These are phyloP conservation scores for Podospora pseudoanserina DNA, from an alignment of 495 filamentous ascomycete genomes.

Conservation along the genomic window DNA sequence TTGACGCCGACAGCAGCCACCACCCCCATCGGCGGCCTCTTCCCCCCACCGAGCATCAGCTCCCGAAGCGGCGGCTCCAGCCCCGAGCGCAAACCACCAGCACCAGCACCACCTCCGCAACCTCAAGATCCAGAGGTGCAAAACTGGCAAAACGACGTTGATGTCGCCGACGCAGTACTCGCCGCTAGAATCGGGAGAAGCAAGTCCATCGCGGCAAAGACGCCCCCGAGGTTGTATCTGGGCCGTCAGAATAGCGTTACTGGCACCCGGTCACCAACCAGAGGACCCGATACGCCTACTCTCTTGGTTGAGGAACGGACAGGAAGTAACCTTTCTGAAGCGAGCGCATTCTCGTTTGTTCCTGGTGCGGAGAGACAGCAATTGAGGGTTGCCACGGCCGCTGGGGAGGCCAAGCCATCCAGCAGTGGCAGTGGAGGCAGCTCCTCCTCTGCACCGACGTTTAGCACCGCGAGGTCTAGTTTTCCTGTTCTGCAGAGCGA, in stretches of 20 bases:
- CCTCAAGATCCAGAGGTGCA: constrained; percentile 51
- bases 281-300: constrained; percentile 15
- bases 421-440: constrained; percentile 26
- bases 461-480: constrained; percentile 62
- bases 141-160: constrained; percentile 59
- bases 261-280: background rate
- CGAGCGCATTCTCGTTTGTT: constrained; percentile 36
- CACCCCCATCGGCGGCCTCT: constrained; percentile 4
- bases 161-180: constrained; percentile 50
- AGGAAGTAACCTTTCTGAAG: constrained; percentile 41
- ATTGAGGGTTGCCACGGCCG: background rate
- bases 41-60: constrained; percentile 14
- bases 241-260: background rate
- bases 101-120: background rate
- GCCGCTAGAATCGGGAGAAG: constrained; percentile 25
- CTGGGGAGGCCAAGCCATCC: background rate
- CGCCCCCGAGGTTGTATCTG: constrained; percentile 1
- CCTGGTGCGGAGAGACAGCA: constrained; percentile 26
- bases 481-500: constrained; percentile 62
- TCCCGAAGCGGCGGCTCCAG: constrained; percentile 24
- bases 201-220: constrained; percentile 17
- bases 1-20: constrained; percentile 32
- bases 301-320: constrained; percentile 25
- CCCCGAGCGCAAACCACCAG: constrained; percentile 6
- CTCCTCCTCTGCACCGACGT: constrained; percentile 53